A percentile compares a stretch with the other conserved stretches of the same genome.
Conservation (phyloP, 225 moss, liverwort and hornwort species). For the Straminergon stramineum region DNA sequence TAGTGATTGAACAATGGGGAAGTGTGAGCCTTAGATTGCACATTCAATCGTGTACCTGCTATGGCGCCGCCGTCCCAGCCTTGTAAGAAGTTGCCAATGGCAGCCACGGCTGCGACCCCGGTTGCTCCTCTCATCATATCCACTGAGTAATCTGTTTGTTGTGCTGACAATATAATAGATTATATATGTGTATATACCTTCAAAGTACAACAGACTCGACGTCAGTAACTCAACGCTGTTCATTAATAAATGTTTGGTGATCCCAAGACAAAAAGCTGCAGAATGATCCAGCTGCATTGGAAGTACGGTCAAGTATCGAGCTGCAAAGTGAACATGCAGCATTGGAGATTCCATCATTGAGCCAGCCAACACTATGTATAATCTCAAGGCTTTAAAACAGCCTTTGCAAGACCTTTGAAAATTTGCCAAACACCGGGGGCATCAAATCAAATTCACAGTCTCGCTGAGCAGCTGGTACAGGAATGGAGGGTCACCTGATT, state of each 20-base stretch:
- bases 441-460: not conserved
- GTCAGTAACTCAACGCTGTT: not conserved
- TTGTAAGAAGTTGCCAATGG: conserved; percentile 56
- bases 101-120: conserved; percentile 47
- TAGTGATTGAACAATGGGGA: not conserved
- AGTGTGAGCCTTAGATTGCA: not conserved
- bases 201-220: not conserved
- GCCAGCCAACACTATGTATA: not conserved
- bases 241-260: not conserved
- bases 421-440: not conserved
- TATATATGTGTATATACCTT: not conserved
- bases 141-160: not conserved
- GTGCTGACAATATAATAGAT: not conserved
- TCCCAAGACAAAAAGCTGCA: not conserved
- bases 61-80: conserved; percentile 61
- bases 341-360: not conserved
- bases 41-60: conserved; percentile 25
- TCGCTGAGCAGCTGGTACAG: not conserved
- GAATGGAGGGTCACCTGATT: conserved; percentile 2
- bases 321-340: not conserved
- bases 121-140: conserved; percentile 38
- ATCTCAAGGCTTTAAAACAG: not conserved
- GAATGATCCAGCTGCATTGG: not conserved
- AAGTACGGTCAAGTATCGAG: not conserved
- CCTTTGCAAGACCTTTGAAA: not conserved